Conservation (phyloP, 2,329 filamentous ascomycete species). For the Neophaeococcomyces aloes region DNA sequence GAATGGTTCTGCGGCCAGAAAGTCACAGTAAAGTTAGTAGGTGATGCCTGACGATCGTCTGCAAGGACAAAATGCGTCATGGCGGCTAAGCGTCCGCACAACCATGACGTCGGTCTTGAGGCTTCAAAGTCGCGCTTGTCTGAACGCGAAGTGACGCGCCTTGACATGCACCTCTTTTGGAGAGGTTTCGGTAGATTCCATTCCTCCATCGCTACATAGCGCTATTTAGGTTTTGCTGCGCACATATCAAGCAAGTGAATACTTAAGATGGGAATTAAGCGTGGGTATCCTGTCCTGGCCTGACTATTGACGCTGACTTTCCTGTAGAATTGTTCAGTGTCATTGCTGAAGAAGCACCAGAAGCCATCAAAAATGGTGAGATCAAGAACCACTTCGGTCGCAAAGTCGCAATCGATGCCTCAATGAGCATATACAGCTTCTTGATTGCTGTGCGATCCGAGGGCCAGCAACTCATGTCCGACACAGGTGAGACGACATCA, state of each 20-base stretch:
- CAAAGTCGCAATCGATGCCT: constrained; percentile 94
- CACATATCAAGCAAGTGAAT: not conserved
- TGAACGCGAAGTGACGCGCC: too few species aligned
- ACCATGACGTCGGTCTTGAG: too few species aligned
- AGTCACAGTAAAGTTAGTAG: too few species aligned
- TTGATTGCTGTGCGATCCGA: constrained; percentile 94
- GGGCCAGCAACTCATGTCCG: constrained; percentile 90
- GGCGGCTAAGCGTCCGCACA: too few species aligned
- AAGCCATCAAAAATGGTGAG: constrained; percentile 88
- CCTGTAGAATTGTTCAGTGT: constrained; percentile 58
- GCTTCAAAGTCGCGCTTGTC: too few species aligned
- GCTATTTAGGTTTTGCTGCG: not conserved
- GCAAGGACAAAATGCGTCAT: too few species aligned
- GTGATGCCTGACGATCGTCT: too few species aligned
- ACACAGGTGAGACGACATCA: constrained; percentile 90
- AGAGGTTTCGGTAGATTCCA: not conserved
- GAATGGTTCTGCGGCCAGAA: too few species aligned
- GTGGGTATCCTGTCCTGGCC: constrained; percentile 30
- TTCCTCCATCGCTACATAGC: not conserved
- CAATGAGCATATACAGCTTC: constrained; percentile 99
- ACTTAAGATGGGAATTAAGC: constrained; percentile 44
- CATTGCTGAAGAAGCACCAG: constrained; percentile 87
- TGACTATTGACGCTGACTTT: constrained; percentile 11
- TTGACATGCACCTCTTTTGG: too few species aligned
- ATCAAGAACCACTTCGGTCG: constrained; percentile 99